Percentiles rank a stretch among this genome's conserved stretches.
These are phyloP conservation scores for Lenzites betulinus DNA, from an alignment of 768 basidiomycete species.

Conservation along the genomic window DNA sequence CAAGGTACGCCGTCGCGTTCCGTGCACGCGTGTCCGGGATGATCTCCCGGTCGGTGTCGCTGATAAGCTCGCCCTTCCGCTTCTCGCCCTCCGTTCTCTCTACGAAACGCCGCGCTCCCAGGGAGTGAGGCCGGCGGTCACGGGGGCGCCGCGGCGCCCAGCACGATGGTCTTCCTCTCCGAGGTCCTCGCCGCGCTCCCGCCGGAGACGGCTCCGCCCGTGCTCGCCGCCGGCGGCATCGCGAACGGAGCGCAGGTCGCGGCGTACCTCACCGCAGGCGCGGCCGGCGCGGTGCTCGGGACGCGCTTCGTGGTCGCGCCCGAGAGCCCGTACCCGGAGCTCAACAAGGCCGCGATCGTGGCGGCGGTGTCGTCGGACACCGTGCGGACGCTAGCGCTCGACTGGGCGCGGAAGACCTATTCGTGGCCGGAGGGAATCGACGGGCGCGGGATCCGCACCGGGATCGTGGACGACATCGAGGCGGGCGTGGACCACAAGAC, in stretches of 20 bases:
- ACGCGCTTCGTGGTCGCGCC: conserved; percentile 74
- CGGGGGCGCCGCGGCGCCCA: conserved; percentile 55
- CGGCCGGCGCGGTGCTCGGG: conserved; percentile 67
- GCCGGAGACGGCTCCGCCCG: conserved; percentile 44
- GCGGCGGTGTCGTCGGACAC: conserved; percentile 30
- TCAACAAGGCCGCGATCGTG: conserved; percentile 37
- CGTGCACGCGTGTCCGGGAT: not conserved
- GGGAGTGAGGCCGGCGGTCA: conserved; percentile 85
- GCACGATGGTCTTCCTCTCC: conserved; percentile 62
- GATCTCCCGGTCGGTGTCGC: not conserved
- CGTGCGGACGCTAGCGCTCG: conserved; percentile 37
- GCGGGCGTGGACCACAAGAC: conserved; percentile 45
- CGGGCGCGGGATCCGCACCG: conserved; percentile 55
- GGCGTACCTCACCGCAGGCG: conserved; percentile 64
- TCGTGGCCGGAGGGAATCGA: conserved; percentile 41
- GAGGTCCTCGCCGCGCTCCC: conserved; percentile 48
- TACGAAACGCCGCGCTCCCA: conserved; percentile 30
- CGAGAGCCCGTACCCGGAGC: conserved; percentile 49
- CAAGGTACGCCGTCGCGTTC: conserved; percentile 57
- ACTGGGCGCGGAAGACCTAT: conserved; percentile 33
- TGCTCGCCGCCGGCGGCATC: conserved; percentile 79
- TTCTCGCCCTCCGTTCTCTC: not conserved
- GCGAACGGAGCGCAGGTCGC: conserved; percentile 66
- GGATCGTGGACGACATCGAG: conserved; percentile 59
- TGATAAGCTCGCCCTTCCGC: conserved; percentile 3